These are phyloP conservation scores for Byssothecium circinans DNA, from an alignment of 2,329 filamentous ascomycete genomes.

Conservation along the genomic window DNA sequence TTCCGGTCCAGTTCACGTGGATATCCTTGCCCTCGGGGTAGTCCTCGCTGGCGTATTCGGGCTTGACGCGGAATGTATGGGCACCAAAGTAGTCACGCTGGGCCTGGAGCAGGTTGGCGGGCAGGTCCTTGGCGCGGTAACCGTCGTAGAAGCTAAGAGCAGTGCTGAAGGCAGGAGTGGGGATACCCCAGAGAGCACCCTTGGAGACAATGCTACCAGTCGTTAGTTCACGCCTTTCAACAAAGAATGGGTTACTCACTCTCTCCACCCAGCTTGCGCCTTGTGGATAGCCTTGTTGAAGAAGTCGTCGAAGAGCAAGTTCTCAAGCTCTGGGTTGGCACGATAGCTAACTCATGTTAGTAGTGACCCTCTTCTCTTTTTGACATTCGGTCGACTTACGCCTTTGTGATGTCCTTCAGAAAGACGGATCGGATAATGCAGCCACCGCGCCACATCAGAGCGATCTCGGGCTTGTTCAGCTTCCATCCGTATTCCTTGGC, in stretches of 20 bases:
- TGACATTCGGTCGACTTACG: conserved; percentile 42
- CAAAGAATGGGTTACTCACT: conserved; percentile 23
- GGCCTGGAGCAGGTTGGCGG: conserved; percentile 96
- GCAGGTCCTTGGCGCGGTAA: conserved; percentile 94
- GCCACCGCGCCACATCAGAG: conserved; percentile 99
- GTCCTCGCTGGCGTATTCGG: conserved; percentile 62
- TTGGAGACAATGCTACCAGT: conserved; percentile 77
- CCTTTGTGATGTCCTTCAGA: conserved; percentile 98
- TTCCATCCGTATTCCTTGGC: conserved; percentile 97
- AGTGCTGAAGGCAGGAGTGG: conserved; percentile 93
- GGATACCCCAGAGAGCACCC: conserved; percentile 90
- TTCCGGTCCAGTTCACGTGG: conserved; percentile 99
- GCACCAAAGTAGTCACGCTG: conserved; percentile 98
- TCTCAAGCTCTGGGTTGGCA: conserved; percentile 90
- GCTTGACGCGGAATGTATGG: conserved; percentile 59
- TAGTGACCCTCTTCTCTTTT: neutral
- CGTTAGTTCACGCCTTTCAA: conserved; percentile 39
- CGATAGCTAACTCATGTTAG: conserved; percentile 63
- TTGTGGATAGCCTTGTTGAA: conserved; percentile 99
- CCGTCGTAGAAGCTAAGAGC: conserved; percentile 98
- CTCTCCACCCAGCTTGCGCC: conserved; percentile 66
- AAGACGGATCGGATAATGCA: conserved; percentile 99
- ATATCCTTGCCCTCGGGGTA: conserved; percentile 86
- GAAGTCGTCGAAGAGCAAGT: conserved; percentile 98
- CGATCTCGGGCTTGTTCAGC: conserved; percentile 99